Evolutionary conservation across 352 stramenopile species (phyloP), one percentile per base, ranked within the genome.

Genomic region (Phytopythium cucurbitacearum): DNA sequence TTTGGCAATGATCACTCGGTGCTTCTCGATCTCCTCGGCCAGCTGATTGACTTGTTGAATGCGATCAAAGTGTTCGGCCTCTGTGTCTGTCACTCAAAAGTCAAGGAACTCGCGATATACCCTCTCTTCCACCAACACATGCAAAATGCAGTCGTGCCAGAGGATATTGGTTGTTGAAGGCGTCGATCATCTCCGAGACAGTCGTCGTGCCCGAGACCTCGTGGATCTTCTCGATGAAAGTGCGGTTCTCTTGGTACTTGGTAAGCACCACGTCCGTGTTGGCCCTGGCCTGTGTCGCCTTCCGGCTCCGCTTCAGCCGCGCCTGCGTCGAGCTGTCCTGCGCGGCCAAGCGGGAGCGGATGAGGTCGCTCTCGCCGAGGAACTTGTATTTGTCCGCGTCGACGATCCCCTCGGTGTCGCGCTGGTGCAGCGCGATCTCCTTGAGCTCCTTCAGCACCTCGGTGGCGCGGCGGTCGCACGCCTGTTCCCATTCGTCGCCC

Each of bases 41-140:
- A 94, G 57, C 59, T 87, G 76, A 42, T 94, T 94, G 9, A 91
- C 80, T 15, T 87, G 69, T 53, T 94, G 83, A 40, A 94, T 89
- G 13, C 79, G 69, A 48, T 89, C 83, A 59, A 94, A 91, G 41
- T 91, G 80, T 40, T 89, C 80, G 35, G 82, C 65, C 50, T 91
- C 80, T 54, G 67, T 83, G 33, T 48, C 32, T 43, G 51, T 6
- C 37, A 47, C 57, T 51, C 15, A 42, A 58, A 5, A 60, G 41
- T 63, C 40, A 69, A 66, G 58, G 66, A 11, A 60, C 45, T 13
- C 40, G 39, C n/a, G 32, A 16, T 13, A 37, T 47, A 28, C 21
- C 21, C 21, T 28, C 21, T 28, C 21, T 28, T 28, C 21, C 21
- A 28, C 21, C 21, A 28, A 28, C 36, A 60, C 3, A 38, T 3